Evolutionary conservation across 352 stramenopile species (phyloP).

Genomic region (Elongisporangium undulatum): DNA sequence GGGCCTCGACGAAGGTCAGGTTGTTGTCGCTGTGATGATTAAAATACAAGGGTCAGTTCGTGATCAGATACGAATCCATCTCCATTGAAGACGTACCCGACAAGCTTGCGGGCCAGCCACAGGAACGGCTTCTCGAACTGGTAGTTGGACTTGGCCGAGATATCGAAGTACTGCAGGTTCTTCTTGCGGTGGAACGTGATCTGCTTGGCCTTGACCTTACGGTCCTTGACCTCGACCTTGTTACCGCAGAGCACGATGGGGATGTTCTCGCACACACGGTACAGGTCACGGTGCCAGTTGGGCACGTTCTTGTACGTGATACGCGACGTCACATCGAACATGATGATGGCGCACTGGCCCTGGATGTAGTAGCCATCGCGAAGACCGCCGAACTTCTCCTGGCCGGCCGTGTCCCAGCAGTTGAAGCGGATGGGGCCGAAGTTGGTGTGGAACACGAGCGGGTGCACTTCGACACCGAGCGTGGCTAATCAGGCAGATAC

Average conservation of each 20-base stretch:
- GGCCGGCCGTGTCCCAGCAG: slow-evolving; percentile 99
- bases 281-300: slow-evolving; percentile 99
- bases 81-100: slow-evolving; percentile 62
- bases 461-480: slow-evolving; percentile 99
- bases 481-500: slow-evolving; percentile 66
- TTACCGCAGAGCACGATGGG: slow-evolving; percentile 99
- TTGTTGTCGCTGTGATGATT: slow-evolving; percentile 89
- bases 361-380: slow-evolving; percentile 98
- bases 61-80: background rate
- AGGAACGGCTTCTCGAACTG: slow-evolving; percentile 99
- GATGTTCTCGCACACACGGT: slow-evolving; percentile 99
- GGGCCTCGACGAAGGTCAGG: slow-evolving; percentile 98
- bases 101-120: slow-evolving; percentile 98
- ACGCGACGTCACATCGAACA: slow-evolving; percentile 99
- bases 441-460: slow-evolving; percentile 99
- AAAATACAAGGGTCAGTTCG: slow-evolving; percentile 7
- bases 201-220: slow-evolving; percentile 99
- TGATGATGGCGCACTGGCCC: slow-evolving; percentile 99
- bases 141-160: slow-evolving; percentile 99
- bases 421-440: slow-evolving; percentile 99
- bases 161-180: slow-evolving; percentile 99
- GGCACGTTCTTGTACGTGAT: slow-evolving; percentile 99
- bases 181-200: slow-evolving; percentile 99
- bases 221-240: slow-evolving; percentile 99
- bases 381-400: slow-evolving; percentile 98